Percentiles rank a stretch among this genome's conserved stretches.
Conservation (phyloP, 2,329 filamentous ascomycete genomes). For the Cercospora sp. region DNA sequence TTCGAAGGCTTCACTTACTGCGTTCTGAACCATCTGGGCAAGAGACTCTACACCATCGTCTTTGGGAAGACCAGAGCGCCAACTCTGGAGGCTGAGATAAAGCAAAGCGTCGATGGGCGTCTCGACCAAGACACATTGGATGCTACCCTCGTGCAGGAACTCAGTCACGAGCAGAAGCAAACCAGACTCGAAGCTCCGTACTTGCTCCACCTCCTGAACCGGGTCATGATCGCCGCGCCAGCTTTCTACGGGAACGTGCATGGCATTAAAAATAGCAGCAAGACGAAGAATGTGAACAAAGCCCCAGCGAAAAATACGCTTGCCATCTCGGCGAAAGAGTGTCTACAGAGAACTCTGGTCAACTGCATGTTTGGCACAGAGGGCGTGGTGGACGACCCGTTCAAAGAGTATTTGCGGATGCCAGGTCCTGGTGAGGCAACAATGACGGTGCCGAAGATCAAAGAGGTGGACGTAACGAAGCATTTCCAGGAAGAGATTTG, state of each 20-base stretch:
- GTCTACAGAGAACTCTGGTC: conserved; percentile 50
- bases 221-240: conserved; percentile 44
- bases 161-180: conserved; percentile 29
- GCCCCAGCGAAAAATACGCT: conserved; percentile 39
- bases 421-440: conserved; percentile 35
- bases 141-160: too few species aligned
- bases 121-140: too few species aligned
- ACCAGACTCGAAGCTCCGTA: conserved; percentile 44
- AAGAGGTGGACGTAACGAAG: conserved; percentile 47
- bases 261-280: conserved; percentile 22
- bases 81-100: conserved; percentile 33
- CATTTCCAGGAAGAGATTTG: conserved; percentile 61
- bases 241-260: conserved; percentile 35
- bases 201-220: conserved; percentile 45
- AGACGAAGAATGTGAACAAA: conserved; percentile 32
- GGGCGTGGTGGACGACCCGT: conserved; percentile 40
- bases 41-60: conserved; percentile 42
- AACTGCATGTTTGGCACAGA: conserved; percentile 46
- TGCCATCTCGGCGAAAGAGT: conserved; percentile 43
- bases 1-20: conserved; percentile 49
- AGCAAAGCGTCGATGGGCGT: too few species aligned
- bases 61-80: conserved; percentile 39
- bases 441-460: conserved; percentile 40
- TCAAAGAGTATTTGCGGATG: conserved; percentile 46
- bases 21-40: conserved; percentile 44